phyloP scores from a whole-genome alignment of 2,329 filamentous ascomycete species.

The Rhexocercosporidium sp. region DNA sequence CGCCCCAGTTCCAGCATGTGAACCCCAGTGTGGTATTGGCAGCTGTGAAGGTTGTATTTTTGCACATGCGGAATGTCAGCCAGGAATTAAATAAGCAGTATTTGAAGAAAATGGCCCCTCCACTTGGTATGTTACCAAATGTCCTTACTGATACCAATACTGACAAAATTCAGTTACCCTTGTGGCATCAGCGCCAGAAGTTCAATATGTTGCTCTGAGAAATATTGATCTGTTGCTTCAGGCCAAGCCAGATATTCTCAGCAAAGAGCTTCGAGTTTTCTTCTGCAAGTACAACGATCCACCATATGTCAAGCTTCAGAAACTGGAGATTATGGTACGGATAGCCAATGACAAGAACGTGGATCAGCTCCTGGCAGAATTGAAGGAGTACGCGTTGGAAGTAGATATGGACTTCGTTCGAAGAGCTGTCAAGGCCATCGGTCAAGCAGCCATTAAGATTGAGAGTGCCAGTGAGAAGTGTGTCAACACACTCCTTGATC shows the following conservation, averaged over 20 bases:
- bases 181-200: slow-evolving; percentile 92
- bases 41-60: slow-evolving; percentile 97
- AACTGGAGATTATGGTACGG: slow-evolving; percentile 98
- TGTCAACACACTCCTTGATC: slow-evolving; percentile 88
- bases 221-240: slow-evolving; percentile 97
- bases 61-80: slow-evolving; percentile 88
- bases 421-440: slow-evolving; percentile 92
- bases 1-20: slow-evolving; percentile 97
- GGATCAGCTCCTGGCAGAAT: slow-evolving; percentile 88
- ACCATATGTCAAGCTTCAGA: slow-evolving; percentile 95
- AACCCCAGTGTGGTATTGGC: slow-evolving; percentile 96
- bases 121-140: slow-evolving; percentile 69
- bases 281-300: slow-evolving; percentile 99
- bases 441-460: slow-evolving; percentile 98
- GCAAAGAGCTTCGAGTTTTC: slow-evolving; percentile 96
- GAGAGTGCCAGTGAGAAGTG: slow-evolving; percentile 94
- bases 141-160: background rate
- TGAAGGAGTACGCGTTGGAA: slow-evolving; percentile 97
- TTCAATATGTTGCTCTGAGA: slow-evolving; percentile 94
- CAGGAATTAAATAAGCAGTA: slow-evolving; percentile 82
- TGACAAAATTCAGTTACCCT: slow-evolving; percentile 74
- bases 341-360: slow-evolving; percentile 98
- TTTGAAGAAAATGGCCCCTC: slow-evolving; percentile 98
- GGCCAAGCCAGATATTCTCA: slow-evolving; percentile 94
- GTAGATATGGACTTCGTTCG: slow-evolving; percentile 99